Percentiles rank a stretch among this genome's conserved stretches.
These are phyloP conservation scores for Cladophialophora carrionii DNA, from an alignment of 2,329 filamentous ascomycete genomes.

Conservation along the genomic window DNA sequence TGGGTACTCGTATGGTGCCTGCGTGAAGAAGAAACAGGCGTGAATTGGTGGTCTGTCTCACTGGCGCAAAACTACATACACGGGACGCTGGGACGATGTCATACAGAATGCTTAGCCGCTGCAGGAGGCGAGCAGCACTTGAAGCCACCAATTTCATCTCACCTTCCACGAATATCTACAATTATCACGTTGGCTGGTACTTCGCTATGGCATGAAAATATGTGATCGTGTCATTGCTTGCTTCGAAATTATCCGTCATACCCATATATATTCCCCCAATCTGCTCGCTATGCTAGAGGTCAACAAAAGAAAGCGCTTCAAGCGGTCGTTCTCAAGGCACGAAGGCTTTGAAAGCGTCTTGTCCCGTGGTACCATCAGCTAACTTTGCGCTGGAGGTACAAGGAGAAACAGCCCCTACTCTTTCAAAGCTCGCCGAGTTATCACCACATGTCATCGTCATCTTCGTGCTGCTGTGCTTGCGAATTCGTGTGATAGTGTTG, in stretches of 20 bases:
- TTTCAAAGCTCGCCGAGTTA: neutral
- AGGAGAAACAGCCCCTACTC: neutral
- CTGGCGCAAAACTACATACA: neutral
- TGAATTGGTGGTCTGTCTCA: neutral
- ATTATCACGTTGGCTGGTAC: neutral
- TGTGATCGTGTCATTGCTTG: conserved; percentile 9
- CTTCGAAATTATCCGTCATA: conserved; percentile 15
- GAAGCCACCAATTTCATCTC: neutral
- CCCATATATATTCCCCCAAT: conserved; percentile 5
- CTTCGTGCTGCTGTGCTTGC: conserved; percentile 42
- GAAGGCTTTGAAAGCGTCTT: neutral
- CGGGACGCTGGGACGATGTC: neutral
- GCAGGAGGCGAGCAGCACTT: too few species aligned
- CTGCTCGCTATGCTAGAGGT: conserved; percentile 31
- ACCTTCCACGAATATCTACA: neutral
- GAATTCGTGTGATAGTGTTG: conserved; percentile 32
- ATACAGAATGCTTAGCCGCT: neutral
- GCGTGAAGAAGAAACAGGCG: neutral
- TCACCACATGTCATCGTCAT: conserved; percentile 57
- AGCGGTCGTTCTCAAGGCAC: neutral
- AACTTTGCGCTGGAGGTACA: neutral
- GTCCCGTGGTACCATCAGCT: neutral
- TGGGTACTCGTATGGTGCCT: neutral
- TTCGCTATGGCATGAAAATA: neutral
- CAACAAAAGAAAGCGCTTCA: conserved; percentile 5